Base-by-base conservation (phyloP, 176 grass and related monocot species). In the Hsuehochloa calcarea region DNA sequence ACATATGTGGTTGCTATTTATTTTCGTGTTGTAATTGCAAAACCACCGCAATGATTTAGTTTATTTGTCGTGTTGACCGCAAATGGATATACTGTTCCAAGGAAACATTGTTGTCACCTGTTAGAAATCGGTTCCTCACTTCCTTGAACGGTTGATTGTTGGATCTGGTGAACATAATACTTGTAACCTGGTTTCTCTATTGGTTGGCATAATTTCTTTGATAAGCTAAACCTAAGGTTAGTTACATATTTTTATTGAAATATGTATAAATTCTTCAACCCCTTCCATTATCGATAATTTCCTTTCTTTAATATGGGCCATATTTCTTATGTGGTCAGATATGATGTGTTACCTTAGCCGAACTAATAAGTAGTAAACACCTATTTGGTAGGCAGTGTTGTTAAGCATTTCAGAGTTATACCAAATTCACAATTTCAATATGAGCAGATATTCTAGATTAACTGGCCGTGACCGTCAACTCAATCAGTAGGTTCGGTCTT, bases 81-180 rank as follows among this genome's bases (percentile, higher is more conserved):
- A 78, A 78, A 83, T 88, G 29, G 12, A 49, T 62, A 49, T 55
- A 84, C 14, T 74, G 12, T 75, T 62, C 22, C 5, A 59, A 29
- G 22, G 62, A 59, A 69, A 41, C 31, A 27, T 29, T 50, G 5
- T n/a, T 40, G 0, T 87, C 26, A 49, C 22, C 3, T 29, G 43
- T 69, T 6, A 13, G 10, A 47, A 75, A 37, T 58, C 39, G 19
- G 62, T 40, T 88, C 35, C 26, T 63, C 16, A 4, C 34, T 52
- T 70, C 10, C 63, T 67, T 73, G 19, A 14, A 59, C 47, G 54
- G 26, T 61, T 41, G 43, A 44, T 61, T 47, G 40, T 60, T 73
- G 35, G 20, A 22, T 27, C 6, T 37, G 17, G 17, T 55, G 73
- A 35, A 51, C 4, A 16, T n/a, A 22, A 41, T 40, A 63, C 44